Base-by-base conservation (phyloP, 2,329 filamentous ascomycete genomes). In the Talaromyces sp. region DNA sequence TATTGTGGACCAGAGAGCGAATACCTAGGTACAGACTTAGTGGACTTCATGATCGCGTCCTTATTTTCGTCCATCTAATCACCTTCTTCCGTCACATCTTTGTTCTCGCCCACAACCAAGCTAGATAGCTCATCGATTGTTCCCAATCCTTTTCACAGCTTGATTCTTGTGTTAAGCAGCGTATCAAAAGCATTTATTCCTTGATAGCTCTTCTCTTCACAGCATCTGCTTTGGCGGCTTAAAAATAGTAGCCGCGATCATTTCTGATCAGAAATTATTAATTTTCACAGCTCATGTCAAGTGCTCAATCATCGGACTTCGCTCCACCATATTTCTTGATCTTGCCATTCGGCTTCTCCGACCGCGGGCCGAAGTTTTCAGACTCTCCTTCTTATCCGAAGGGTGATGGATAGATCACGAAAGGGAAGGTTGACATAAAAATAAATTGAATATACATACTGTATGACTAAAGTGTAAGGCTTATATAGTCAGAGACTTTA, bases 151-250 rank as follows among this genome's bases (percentile, higher is more conserved):
- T 97, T 97, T 72, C 99, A 94, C 16, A 99, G 77, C 55, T 93
- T 89, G 67, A 99, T 97, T 17, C 94, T 86, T 13, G 91, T 83
- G 74, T 96, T 96, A 29, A 99, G 82, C 1, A 97, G 83, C 0
- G 89, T 85, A 63, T 97, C 93, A 66, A 96, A 99, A 0, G 87
- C 85, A 56, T 86, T 74, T 99, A 94, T 52, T 86, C 80, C 64
- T 91, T 93, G 33, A 99, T 90, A 0, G 93, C 93, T 49, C 83
- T 76, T 11, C 94, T 94, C 73, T 97, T 97, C 37, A 87, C 84
- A 4, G 88, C 85, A 68, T 97, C 94, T 48, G 85, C 85, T 66
- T 87, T 86, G 47, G 86, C 86, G 1, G 88, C 86, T 65, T 87
- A 1, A 83, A 82, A 36, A 88, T 77, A 8, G 84, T 85, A 16